Evolutionary conservation across 345 rosid species (phyloP), one percentile per base, ranked within the genome.

Genomic region (Eucalyptus caleyi): DNA sequence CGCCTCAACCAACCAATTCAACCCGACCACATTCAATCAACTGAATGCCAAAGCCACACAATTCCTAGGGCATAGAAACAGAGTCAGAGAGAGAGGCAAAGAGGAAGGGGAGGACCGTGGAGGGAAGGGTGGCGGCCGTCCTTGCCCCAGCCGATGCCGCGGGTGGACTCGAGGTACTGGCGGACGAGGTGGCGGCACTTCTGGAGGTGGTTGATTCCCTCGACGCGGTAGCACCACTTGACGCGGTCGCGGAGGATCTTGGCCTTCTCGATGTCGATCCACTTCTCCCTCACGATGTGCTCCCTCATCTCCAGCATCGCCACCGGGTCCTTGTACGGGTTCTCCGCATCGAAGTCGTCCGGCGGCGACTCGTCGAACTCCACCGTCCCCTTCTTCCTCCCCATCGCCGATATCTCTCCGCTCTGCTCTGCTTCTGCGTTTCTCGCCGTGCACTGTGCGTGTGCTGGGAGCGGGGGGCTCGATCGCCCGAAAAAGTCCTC

Each of bases 111-210:
- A 8, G n/a, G 88, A 97, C 99, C 99, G 92, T 98, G 99, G 53
- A 96, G 96, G 40, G 96, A 94, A 30, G 94, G 95, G 87, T 97
- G 99, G 37, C 99, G 99, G 82, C 96, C 97, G 62, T 98, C 99
- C 90, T 98, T 98, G 93, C 98, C 97, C 99, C 99, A 98, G 81
- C 99, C 99, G 92, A 98, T 92, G 91, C 99, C 99, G 21, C 99
- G 99, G 86, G 99, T 98, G 87, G 99, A 91, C 10, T 98, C 99
- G 86, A 98, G 98, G 91, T 98, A 98, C 94, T 96, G 97, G 32
- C 92, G 93, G 82, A 98, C 99, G 88, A 97, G 98, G 90, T 96
- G 97, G 90, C 99, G 99, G 91, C 99, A 98, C 86, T 97, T 98
- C 95, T 98, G 99, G 89, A 94, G 98, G 89, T 97, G 99, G 91